phyloP scores from a whole-genome alignment of 139 green algal genomes.

The Volvox reticuliferus region DNA sequence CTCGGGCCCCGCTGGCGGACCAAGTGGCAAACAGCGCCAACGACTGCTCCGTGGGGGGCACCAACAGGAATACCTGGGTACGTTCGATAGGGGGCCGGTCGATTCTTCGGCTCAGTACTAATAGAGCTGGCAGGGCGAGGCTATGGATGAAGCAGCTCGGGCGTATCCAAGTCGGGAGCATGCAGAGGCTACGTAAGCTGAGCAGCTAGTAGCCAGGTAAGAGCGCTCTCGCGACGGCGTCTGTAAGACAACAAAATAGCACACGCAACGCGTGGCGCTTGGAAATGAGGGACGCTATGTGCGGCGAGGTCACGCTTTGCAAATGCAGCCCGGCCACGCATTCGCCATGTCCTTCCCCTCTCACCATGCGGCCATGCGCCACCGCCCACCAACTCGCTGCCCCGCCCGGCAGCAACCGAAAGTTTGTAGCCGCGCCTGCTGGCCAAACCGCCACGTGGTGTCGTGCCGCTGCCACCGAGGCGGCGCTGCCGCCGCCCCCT shows the following conservation, averaged over 20 bases:
- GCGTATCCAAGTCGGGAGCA: too few species aligned
- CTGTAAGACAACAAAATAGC: too few species aligned
- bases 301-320: neutral
- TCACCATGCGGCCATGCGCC: slow-evolving; percentile 49
- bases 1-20: slow-evolving; percentile 30
- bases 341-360: neutral
- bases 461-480: slow-evolving; percentile 17
- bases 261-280: too few species aligned
- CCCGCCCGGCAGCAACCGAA: slow-evolving; percentile 33
- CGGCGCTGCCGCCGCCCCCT: neutral
- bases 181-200: too few species aligned
- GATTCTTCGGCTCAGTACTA: too few species aligned
- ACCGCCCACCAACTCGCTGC: slow-evolving; percentile 48
- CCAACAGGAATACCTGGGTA: slow-evolving; percentile 51
- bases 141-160: too few species aligned
- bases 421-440: slow-evolving; percentile 44
- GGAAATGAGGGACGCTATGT: too few species aligned
- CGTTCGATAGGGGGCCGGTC: too few species aligned
- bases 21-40: slow-evolving; percentile 48
- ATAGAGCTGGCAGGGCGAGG: too few species aligned
- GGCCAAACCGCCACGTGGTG: slow-evolving; percentile 51
- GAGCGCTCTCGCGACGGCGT: too few species aligned
- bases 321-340: neutral
- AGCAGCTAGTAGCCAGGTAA: too few species aligned
- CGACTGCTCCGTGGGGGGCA: slow-evolving; percentile 39